Conservation (phyloP, 2,329 filamentous ascomycete species). For the Trichoderma cornu-damae region DNA sequence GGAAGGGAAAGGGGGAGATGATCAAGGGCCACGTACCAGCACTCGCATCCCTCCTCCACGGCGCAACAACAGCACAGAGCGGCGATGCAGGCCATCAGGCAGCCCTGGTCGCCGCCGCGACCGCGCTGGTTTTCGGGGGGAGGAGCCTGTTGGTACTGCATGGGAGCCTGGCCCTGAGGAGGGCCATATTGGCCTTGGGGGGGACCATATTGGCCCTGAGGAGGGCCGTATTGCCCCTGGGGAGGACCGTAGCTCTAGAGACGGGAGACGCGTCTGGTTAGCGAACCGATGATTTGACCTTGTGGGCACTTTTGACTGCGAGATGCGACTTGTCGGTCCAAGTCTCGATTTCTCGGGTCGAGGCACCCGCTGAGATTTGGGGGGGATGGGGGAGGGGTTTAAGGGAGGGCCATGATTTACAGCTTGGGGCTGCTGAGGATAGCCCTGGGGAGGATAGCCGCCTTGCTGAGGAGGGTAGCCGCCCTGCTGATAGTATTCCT, state of each 20-base stretch:
- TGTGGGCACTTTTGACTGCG: neutral
- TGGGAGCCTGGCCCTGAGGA: constrained; percentile 37
- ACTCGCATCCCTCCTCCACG: constrained; percentile 47
- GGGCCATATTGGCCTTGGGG: constrained; percentile 32
- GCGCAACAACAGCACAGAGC: constrained; percentile 48
- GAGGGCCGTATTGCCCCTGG: constrained; percentile 31
- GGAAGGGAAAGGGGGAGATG: neutral
- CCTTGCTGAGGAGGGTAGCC: constrained; percentile 23
- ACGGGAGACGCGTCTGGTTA: constrained; percentile 6
- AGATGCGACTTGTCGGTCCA: constrained; percentile 10
- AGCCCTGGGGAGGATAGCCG: constrained; percentile 33
- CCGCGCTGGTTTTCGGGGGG: constrained; percentile 26
- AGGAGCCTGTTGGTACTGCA: constrained; percentile 41
- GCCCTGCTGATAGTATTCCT: constrained; percentile 38
- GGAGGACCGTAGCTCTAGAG: constrained; percentile 31
- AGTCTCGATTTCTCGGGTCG: neutral
- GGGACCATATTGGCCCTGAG: constrained; percentile 31
- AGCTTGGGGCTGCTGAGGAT: constrained; percentile 37
- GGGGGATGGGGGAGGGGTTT: neutral
- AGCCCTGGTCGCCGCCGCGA: constrained; percentile 37
- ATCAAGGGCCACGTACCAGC: constrained; percentile 38
- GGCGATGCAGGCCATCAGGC: constrained; percentile 44
- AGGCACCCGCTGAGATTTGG: neutral
- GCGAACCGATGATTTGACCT: neutral
- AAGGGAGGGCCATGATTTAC: constrained; percentile 28